These are phyloP conservation scores for Didymella pinodella DNA, from an alignment of 2,329 filamentous ascomycete species.

Conservation along the genomic window DNA sequence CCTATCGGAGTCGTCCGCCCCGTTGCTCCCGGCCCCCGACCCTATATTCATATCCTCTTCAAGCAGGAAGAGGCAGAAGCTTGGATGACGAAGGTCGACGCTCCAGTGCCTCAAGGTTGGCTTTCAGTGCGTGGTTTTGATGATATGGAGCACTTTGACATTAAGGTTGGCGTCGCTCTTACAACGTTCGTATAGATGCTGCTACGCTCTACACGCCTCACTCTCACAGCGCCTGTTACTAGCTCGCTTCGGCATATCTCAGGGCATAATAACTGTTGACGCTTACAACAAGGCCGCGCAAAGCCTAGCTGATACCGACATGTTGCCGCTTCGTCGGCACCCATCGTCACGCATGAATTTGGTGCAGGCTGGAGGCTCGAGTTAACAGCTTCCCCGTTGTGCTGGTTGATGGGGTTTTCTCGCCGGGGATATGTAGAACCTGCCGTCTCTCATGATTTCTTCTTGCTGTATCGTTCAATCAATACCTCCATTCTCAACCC, in stretches of 20 bases:
- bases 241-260: background rate
- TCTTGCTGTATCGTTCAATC: background rate
- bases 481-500: background rate
- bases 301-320: background rate
- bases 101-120: slow-evolving; percentile 28
- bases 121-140: slow-evolving; percentile 32
- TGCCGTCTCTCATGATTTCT: background rate
- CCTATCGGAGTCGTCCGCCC: background rate
- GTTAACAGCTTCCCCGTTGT: background rate
- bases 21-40: background rate
- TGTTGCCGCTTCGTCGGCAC: background rate
- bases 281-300: background rate
- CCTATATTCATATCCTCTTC: slow-evolving; percentile 41
- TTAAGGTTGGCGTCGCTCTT: slow-evolving; percentile 35
- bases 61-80: slow-evolving; percentile 27
- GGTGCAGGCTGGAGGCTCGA: too few species aligned
- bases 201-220: too few species aligned
- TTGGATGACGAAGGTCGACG: slow-evolving; percentile 34
- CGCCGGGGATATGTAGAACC: background rate
- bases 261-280: background rate
- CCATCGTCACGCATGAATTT: background rate
- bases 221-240: too few species aligned
- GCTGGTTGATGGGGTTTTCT: background rate
- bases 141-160: slow-evolving; percentile 38
- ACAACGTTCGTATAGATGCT: background rate